phyloP scores from a whole-genome alignment of 1,284 basidiomycete species.

The Apiotrichum domesticum region DNA sequence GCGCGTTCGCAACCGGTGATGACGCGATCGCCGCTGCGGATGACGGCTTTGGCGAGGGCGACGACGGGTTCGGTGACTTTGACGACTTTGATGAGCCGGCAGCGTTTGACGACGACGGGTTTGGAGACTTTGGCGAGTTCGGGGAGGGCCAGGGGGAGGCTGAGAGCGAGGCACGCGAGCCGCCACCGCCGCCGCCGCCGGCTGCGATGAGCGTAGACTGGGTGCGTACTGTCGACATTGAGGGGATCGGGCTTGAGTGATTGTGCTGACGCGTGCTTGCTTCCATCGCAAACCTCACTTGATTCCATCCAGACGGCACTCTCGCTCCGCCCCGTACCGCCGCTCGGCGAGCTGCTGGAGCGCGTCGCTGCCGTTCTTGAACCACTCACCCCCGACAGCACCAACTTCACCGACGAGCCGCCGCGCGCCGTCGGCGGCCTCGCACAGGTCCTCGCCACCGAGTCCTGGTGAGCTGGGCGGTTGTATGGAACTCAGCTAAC shows the following conservation, averaged over 20 bases:
- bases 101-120: conserved; percentile 56
- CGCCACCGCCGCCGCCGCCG: conserved; percentile 31
- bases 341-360: conserved; percentile 54
- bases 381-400: conserved; percentile 54
- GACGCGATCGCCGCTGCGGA: background rate
- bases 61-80: conserved; percentile 63
- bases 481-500: background rate
- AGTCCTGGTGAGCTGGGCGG: conserved; percentile 53
- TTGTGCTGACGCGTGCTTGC: no score
- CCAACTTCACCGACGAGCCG: conserved; percentile 60
- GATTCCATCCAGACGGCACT: conserved; percentile 56
- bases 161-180: background rate
- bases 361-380: conserved; percentile 62
- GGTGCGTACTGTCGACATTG: background rate
- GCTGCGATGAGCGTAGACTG: conserved; percentile 47
- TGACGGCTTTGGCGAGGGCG: conserved; percentile 19
- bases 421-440: conserved; percentile 73
- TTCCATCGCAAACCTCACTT: background rate
- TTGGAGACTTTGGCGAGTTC: conserved; percentile 70
- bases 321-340: conserved; percentile 59
- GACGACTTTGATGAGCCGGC: conserved; percentile 15
- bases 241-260: no score
- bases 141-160: conserved; percentile 45
- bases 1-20: background rate
- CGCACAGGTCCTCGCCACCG: conserved; percentile 64